Base-by-base conservation (phyloP, 371 early-diverging fungal species). In the Caulochytrium protostelioides region DNA sequence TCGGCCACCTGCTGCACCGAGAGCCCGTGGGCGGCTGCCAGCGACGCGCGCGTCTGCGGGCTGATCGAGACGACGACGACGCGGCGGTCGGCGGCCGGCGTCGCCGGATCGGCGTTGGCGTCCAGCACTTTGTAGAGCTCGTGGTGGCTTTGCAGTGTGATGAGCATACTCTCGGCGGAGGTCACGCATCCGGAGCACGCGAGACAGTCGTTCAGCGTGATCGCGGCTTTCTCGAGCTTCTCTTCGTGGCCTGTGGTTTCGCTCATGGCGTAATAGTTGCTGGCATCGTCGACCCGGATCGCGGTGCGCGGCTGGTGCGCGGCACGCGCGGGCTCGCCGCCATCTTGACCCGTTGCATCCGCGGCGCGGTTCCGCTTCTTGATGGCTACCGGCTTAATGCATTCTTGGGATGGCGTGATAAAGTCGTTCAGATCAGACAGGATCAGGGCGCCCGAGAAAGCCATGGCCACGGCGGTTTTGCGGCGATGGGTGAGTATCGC, bases 161-260 rank as follows among this genome's bases (percentile, higher is more conserved):
- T 75, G 23, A 95, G 55, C 1, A 92, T 77, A 32, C 77, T 78
- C 53, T 95, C 97, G 2, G 97, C 92, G 1, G 90, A 86, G 2
- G 97, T 95, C 38, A 95, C 79, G 54, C 97, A 95, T 8, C 92
- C 97, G 57, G 85, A 84, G 77, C 97, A 95, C 3, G 97, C 92
- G 17, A 95, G 62, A 49, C 97, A 95, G 59, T 95, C 97, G 46
- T 86, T 83, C 20, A 95, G 52, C 9, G 76, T 69, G 27, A 92
- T 85, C 4, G 65, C 59, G 1, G 90, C 91, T 2, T 74, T 62
- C 47, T 84, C 84, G 3, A 83, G 68, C 47, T 75, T 68, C 6
- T 66, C 70, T 43, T 77, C 75, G 19, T 60, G 66, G 21, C 83
- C 86, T n/a, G 3, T 83, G 68, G 47, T 75, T 68, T 4, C 66